Percentiles rank a stretch among this genome's conserved stretches.
Evolutionary conservation across 768 basidiomycete genomes (phyloP).

Genomic region (Jaapia argillacea): DNA sequence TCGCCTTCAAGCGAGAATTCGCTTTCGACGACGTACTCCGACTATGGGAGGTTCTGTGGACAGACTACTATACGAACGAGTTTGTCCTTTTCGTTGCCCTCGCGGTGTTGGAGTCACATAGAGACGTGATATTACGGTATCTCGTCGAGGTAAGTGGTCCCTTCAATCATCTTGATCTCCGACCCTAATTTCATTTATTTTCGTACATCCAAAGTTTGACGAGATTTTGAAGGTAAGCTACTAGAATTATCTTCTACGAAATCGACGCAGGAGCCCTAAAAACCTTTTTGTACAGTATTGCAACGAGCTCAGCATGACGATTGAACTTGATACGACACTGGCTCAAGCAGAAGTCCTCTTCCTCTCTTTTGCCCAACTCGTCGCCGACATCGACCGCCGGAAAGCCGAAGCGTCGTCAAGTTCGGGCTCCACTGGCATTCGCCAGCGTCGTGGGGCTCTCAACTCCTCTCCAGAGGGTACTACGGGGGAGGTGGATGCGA

Average conservation of each 20-base stretch:
- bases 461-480: not conserved
- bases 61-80: conserved; percentile 77
- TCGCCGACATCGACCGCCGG: conserved; percentile 82
- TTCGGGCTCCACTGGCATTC: conserved; percentile 18
- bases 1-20: conserved; percentile 96
- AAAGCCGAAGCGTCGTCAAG: conserved; percentile 46
- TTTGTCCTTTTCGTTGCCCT: conserved; percentile 94
- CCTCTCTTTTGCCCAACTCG: conserved; percentile 80
- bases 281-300: conserved; percentile 48
- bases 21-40: conserved; percentile 81
- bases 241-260: not conserved
- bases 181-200: not conserved
- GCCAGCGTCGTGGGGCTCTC: conserved; percentile 20
- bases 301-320: conserved; percentile 92
- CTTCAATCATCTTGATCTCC: too few relatives aligned
- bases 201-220: conserved; percentile 69
- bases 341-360: conserved; percentile 97
- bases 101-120: conserved; percentile 88
- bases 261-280: not conserved
- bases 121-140: conserved; percentile 92
- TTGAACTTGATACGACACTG: conserved; percentile 92
- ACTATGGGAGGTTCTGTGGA: conserved; percentile 93
- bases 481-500: conserved; percentile 16
- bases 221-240: conserved; percentile 58
- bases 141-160: conserved; percentile 73